Percentiles rank a stretch among this genome's conserved stretches.
These are phyloP conservation scores for Strobilomyces dryophilus DNA, from an alignment of 768 basidiomycete species.

Conservation along the genomic window DNA sequence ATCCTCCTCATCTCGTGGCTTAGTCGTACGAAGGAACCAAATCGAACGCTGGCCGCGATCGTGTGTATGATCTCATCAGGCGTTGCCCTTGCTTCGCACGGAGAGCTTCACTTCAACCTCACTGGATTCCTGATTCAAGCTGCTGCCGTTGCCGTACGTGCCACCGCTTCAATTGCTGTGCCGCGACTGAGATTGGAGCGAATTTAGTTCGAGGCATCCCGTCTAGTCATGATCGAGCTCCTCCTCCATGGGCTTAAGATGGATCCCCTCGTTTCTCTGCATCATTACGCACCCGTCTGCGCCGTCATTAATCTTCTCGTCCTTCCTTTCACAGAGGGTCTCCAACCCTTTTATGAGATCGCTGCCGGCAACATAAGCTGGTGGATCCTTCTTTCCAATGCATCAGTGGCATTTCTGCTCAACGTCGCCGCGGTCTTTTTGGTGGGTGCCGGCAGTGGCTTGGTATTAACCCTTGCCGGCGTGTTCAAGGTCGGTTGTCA, in stretches of 20 bases:
- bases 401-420: conserved; percentile 79
- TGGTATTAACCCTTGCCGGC: conserved; percentile 89
- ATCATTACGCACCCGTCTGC: conserved; percentile 97
- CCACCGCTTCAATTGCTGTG: neutral
- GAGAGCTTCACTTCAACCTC: conserved; percentile 82
- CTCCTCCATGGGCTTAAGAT: conserved; percentile 94
- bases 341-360: conserved; percentile 78
- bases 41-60: conserved; percentile 72
- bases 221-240: conserved; percentile 94
- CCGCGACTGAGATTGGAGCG: neutral
- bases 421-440: conserved; percentile 95
- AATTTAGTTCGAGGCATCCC: conserved; percentile 81
- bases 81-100: conserved; percentile 85
- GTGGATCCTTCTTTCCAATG: conserved; percentile 75
- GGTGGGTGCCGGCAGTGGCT: conserved; percentile 81
- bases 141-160: conserved; percentile 68
- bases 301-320: conserved; percentile 82
- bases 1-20: conserved; percentile 92
- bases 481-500: conserved; percentile 71
- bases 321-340: conserved; percentile 89
- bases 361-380: conserved; percentile 52
- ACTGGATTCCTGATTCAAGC: conserved; percentile 87
- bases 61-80: conserved; percentile 89
- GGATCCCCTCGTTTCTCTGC: conserved; percentile 92
- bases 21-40: conserved; percentile 86